Evolutionary conservation across 2,329 filamentous ascomycete species (phyloP).

Genomic region (Fusarium citri): DNA sequence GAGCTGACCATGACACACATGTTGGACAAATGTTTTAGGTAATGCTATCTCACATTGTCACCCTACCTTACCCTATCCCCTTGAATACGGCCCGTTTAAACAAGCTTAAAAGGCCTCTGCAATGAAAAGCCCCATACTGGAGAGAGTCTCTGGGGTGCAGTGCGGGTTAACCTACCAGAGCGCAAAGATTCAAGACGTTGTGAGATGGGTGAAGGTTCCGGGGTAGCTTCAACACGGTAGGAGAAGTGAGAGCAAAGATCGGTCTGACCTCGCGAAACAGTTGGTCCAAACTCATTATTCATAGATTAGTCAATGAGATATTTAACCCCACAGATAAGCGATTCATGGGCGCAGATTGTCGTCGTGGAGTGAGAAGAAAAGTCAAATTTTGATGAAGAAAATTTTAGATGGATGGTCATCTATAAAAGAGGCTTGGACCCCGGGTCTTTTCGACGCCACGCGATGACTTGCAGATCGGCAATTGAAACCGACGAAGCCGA

Average conservation of each 20-base stretch:
- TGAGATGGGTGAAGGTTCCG: conserved; percentile 2
- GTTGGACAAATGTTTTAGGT: not conserved
- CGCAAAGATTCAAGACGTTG: not conserved
- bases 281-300: conserved; percentile 20
- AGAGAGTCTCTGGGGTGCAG: conserved; percentile 22
- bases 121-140: not conserved
- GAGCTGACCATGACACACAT: not conserved
- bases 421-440: conserved; percentile 14
- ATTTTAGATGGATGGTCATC: not conserved
- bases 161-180: conserved; percentile 12
- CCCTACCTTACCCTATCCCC: not conserved
- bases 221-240: not conserved
- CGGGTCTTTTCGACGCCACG: not conserved
- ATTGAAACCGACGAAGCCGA: not conserved
- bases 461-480: not conserved
- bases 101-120: conserved; percentile 16
- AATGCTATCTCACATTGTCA: not conserved
- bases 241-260: not conserved
- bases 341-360: conserved; percentile 13
- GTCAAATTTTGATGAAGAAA: not conserved
- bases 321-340: conserved; percentile 38
- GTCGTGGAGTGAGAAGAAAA: not conserved
- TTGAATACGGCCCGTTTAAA: conserved; percentile 17
- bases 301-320: conserved; percentile 30
- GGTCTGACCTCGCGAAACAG: conserved; percentile 9